A percentile compares a stretch with the other conserved stretches of the same genome.
Evolutionary conservation across 345 rosid species (phyloP).

Genomic region (rapeseed (Brassica napus)): DNA sequence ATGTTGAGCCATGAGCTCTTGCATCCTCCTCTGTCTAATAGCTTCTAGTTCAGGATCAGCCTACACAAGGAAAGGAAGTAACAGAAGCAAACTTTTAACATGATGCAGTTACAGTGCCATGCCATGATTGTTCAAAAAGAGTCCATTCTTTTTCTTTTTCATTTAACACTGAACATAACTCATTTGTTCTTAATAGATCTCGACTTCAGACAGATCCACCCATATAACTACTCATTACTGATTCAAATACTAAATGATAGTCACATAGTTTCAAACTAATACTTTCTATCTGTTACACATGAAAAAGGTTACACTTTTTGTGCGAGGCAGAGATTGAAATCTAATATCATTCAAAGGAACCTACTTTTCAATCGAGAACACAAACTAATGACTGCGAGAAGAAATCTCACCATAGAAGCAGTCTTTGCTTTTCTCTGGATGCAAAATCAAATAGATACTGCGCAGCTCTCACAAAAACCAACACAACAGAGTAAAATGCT

Average conservation of each 20-base stretch:
- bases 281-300: not conserved
- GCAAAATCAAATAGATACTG: constrained; percentile 13
- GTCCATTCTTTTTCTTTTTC: not conserved
- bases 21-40: constrained; percentile 94
- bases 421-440: constrained; percentile 14
- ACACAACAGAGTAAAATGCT: constrained; percentile 7
- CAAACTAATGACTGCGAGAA: not conserved
- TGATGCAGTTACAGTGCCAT: not conserved
- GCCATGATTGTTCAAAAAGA: not conserved
- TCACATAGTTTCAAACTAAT: not conserved
- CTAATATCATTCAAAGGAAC: not conserved
- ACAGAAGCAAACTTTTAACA: not conserved
- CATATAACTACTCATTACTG: not conserved
- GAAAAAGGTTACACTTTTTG: not conserved
- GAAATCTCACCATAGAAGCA: constrained; percentile 34
- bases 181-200: not conserved
- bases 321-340: not conserved
- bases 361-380: not conserved
- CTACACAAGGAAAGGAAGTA: constrained; percentile 38
- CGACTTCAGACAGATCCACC: constrained; percentile 12
- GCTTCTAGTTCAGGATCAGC: constrained; percentile 98
- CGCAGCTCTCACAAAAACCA: not conserved
- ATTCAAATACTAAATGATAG: constrained; percentile 4
- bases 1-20: constrained; percentile 87
- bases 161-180: not conserved